phyloP scores from a whole-genome alignment of 768 basidiomycete genomes.

The Collybia mongolica region DNA sequence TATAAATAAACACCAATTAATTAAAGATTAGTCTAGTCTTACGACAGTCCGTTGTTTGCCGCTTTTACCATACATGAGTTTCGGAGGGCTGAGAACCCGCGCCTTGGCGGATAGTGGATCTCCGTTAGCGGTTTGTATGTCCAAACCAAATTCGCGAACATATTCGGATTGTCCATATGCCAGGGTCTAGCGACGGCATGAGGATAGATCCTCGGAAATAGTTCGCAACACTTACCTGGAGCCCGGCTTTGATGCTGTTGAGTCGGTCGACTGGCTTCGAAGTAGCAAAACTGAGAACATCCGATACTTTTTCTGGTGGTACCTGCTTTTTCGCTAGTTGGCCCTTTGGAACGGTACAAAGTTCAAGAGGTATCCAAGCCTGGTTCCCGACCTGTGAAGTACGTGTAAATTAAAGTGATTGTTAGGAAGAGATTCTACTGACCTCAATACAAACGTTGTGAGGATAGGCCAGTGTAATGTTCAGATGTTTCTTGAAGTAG shows the following conservation, averaged over 20 bases:
- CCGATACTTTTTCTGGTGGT: slow-evolving; percentile 57
- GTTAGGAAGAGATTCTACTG: slow-evolving; percentile 13
- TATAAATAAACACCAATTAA: too few species aligned
- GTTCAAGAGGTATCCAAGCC: slow-evolving; percentile 57
- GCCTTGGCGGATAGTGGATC: not conserved
- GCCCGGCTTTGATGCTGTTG: slow-evolving; percentile 46
- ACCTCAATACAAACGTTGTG: slow-evolving; percentile 70
- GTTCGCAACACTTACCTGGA: slow-evolving; percentile 35
- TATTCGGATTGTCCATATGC: not conserved
- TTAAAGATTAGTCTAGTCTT: not conserved
- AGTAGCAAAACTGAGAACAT: slow-evolving; percentile 61
- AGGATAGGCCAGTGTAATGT: slow-evolving; percentile 53
- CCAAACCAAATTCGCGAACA: not conserved
- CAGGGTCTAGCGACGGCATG: not conserved
- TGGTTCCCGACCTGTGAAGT: slow-evolving; percentile 49
- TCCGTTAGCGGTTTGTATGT: not conserved
- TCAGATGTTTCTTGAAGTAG: slow-evolving; percentile 51
- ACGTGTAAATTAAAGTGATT: not conserved
- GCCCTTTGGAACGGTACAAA: slow-evolving; percentile 52
- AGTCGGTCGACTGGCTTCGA: slow-evolving; percentile 54
- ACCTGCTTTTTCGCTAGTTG: slow-evolving; percentile 69
- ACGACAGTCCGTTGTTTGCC: not conserved
- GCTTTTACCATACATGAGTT: not conserved
- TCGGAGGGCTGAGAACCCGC: not conserved
- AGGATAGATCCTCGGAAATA: not conserved